Evolutionary conservation across 805 yeast species (phyloP).

Genomic region (Barnettozyma salicaria): DNA sequence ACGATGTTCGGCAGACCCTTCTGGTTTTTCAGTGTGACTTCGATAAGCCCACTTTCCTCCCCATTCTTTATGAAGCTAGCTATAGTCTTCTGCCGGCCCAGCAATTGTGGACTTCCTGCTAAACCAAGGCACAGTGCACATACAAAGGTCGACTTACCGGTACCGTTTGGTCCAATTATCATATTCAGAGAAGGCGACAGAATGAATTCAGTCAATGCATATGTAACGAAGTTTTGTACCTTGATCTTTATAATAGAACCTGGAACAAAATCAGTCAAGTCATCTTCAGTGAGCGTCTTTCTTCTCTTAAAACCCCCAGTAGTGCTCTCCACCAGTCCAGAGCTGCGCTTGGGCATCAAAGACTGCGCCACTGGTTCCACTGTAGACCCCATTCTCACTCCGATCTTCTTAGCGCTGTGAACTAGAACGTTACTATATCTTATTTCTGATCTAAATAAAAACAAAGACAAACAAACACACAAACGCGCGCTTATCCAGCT

Average conservation of each 20-base stretch:
- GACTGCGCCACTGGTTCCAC: no score
- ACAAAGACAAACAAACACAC: no score
- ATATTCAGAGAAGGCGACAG: slow-evolving; percentile 81
- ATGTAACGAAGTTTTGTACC: slow-evolving; percentile 65
- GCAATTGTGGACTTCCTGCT: slow-evolving; percentile 67
- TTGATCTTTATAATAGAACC: slow-evolving; percentile 50
- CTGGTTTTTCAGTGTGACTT: slow-evolving; percentile 30
- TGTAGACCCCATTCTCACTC: no score
- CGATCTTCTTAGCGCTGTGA: no score
- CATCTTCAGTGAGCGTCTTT: not conserved
- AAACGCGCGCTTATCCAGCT: no score
- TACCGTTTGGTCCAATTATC: slow-evolving; percentile 95
- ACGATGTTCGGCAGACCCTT: slow-evolving; percentile 33
- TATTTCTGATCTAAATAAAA: no score
- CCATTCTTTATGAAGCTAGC: slow-evolving; percentile 73
- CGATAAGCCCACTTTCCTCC: slow-evolving; percentile 30
- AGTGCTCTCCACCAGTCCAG: no score
- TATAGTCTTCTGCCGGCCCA: slow-evolving; percentile 61
- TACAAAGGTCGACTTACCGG: slow-evolving; percentile 90
- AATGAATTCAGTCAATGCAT: slow-evolving; percentile 59
- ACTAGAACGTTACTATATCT: no score
- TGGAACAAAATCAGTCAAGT: slow-evolving; percentile 26
- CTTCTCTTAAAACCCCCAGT: slow-evolving; percentile 7
- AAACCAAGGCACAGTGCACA: slow-evolving; percentile 89
- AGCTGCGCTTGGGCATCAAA: no score